Evolutionary conservation across 768 basidiomycete species (phyloP).

Genomic region (Podaxis sp.): DNA sequence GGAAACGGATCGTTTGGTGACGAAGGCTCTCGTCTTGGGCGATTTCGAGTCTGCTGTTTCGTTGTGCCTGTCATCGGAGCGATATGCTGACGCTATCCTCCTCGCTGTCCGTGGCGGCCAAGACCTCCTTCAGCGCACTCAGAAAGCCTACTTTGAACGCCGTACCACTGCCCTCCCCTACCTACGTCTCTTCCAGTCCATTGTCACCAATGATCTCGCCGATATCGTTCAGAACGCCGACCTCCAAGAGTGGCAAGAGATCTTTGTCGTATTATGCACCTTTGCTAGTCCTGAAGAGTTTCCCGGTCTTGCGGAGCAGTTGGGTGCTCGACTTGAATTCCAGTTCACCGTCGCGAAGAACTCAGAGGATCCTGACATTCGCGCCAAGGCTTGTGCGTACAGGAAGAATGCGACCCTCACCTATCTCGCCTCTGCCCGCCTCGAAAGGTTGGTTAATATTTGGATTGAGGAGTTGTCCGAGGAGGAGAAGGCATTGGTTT

Average conservation of each 20-base stretch:
- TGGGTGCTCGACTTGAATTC: constrained; percentile 89
- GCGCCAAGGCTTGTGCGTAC: constrained; percentile 46
- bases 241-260: constrained; percentile 91
- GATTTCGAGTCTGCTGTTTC: constrained; percentile 93
- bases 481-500: constrained; percentile 64
- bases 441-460: constrained; percentile 87
- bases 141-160: constrained; percentile 91
- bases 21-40: constrained; percentile 92
- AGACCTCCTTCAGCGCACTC: constrained; percentile 82
- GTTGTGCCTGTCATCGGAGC: constrained; percentile 83
- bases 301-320: constrained; percentile 82
- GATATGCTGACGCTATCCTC: constrained; percentile 93
- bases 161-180: constrained; percentile 78
- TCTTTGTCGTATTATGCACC: constrained; percentile 95
- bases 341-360: constrained; percentile 63
- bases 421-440: constrained; percentile 85
- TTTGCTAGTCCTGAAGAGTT: constrained; percentile 89
- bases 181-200: constrained; percentile 91
- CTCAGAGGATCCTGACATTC: constrained; percentile 44
- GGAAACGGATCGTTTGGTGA: constrained; percentile 84
- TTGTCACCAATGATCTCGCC: constrained; percentile 87
- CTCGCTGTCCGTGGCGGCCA: constrained; percentile 90
- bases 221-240: constrained; percentile 98
- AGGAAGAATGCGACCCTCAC: constrained; percentile 90
- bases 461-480: constrained; percentile 90